These are phyloP conservation scores for Auricularia sp. DNA, from an alignment of 768 basidiomycete genomes.

Conservation along the genomic window DNA sequence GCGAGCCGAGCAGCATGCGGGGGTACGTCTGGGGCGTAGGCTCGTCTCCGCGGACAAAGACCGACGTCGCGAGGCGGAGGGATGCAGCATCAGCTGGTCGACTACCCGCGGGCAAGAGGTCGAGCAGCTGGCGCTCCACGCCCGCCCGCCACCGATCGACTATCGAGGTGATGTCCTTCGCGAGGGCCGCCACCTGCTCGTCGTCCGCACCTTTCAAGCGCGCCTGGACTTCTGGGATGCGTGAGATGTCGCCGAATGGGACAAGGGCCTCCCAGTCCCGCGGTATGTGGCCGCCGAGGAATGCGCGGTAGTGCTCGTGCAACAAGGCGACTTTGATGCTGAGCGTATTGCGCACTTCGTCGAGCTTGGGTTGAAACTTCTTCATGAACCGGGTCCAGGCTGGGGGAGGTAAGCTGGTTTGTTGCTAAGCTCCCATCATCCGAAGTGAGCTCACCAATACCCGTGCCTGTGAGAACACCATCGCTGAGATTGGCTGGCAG, in stretches of 20 bases:
- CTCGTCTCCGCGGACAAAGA: neutral
- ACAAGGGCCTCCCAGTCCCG: neutral
- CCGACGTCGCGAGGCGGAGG: neutral
- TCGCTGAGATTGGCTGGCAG: neutral
- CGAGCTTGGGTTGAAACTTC: neutral
- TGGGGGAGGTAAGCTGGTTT: no score
- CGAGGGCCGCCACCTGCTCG: neutral
- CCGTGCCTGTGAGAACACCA: no score
- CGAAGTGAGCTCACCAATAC: no score
- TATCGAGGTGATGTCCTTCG: neutral
- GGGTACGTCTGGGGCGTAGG: neutral
- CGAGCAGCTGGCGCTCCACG: neutral
- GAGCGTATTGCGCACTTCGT: neutral
- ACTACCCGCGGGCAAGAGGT: neutral
- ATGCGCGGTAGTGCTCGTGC: neutral
- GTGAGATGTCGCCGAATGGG: neutral
- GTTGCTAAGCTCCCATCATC: no score
- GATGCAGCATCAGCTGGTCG: neutral
- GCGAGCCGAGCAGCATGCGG: neutral
- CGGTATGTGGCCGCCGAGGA: neutral
- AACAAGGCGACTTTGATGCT: neutral
- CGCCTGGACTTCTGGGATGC: neutral
- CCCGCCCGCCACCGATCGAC: neutral
- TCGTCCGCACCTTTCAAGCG: neutral
- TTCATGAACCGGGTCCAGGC: neutral